These are phyloP conservation scores for Aspergillus latus DNA, from an alignment of 2,329 filamentous ascomycete genomes.

Conservation along the genomic window DNA sequence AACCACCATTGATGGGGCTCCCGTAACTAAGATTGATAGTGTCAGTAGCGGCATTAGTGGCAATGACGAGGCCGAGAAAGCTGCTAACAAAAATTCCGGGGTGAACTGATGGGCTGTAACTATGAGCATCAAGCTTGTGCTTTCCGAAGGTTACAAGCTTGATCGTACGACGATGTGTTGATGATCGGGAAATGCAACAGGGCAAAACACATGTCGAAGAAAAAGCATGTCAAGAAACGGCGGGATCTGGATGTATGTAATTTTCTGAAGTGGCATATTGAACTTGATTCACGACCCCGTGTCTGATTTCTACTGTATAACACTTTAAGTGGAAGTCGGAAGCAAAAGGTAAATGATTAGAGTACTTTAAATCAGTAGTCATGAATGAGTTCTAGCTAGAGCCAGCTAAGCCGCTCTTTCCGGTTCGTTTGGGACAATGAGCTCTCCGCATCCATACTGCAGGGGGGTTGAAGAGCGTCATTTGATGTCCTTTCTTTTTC, in stretches of 20 bases:
- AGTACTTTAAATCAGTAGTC: not conserved
- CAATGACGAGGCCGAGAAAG: conserved; percentile 23
- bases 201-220: not conserved
- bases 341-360: not conserved
- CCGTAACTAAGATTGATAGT: conserved; percentile 34
- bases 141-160: not conserved
- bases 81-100: not conserved
- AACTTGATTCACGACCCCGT: too few species aligned
- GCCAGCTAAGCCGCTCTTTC: conserved; percentile 21
- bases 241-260: not conserved
- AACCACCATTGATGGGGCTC: conserved; percentile 23
- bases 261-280: not conserved
- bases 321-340: too few species aligned
- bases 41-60: conserved; percentile 47
- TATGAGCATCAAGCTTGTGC: not conserved
- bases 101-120: not conserved
- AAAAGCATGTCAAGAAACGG: not conserved
- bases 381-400: conserved; percentile 8
- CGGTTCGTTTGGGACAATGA: not conserved
- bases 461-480: not conserved
- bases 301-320: too few species aligned
- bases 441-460: conserved; percentile 1
- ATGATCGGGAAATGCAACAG: too few species aligned
- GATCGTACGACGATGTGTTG: too few species aligned
- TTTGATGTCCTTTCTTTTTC: conserved; percentile 13